Conservation (phyloP, 345 rosid genomes). For the Nephelium lappaceum region DNA sequence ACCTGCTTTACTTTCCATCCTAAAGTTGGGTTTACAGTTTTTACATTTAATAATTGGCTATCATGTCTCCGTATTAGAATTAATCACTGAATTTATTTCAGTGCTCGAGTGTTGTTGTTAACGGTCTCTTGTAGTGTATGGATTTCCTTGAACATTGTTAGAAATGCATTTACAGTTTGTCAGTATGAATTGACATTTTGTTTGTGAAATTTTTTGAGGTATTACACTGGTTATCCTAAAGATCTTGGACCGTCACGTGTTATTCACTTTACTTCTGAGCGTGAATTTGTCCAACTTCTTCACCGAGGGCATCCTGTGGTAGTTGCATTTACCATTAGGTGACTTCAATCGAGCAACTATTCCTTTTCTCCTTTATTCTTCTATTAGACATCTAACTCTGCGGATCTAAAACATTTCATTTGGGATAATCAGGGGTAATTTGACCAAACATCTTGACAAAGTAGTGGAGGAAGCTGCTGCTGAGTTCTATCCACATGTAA, state of each 20-base stretch:
- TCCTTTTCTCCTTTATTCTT: neutral
- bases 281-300: slow-evolving; percentile 89
- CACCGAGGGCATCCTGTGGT: slow-evolving; percentile 79
- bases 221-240: slow-evolving; percentile 87
- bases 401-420: neutral
- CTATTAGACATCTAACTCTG: neutral
- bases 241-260: slow-evolving; percentile 82
- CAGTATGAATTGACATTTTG: neutral
- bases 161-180: neutral
- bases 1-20: neutral
- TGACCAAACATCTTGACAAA: slow-evolving; percentile 77
- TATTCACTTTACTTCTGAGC: slow-evolving; percentile 83
- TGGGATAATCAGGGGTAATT: slow-evolving; percentile 66
- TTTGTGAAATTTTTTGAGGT: slow-evolving; percentile 45
- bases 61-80: neutral
- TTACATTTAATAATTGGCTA: neutral
- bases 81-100: neutral
- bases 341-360: slow-evolving; percentile 17
- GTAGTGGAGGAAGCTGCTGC: slow-evolving; percentile 90
- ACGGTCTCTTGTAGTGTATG: neutral
- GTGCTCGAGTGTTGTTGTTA: neutral
- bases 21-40: neutral
- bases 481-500: slow-evolving; percentile 83
- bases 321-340: slow-evolving; percentile 90
- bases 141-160: neutral